Evolutionary conservation across 305 asterid species (phyloP).

Genomic region (Solanum hybrid): DNA sequence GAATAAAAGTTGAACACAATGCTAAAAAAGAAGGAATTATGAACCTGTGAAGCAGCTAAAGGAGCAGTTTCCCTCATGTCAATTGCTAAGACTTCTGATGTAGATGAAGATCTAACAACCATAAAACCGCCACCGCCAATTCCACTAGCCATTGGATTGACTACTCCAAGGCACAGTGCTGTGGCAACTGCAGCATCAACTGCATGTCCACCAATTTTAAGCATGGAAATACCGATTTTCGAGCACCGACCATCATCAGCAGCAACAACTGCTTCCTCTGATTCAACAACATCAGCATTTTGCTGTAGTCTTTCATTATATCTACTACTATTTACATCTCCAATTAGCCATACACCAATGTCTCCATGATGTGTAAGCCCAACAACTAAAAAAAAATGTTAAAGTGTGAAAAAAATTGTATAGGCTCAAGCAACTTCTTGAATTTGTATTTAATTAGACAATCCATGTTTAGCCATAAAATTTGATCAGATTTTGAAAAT

Average conservation of each 20-base stretch:
- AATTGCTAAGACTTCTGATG: constrained; percentile 38
- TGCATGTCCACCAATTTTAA: constrained; percentile 75
- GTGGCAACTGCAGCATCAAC: constrained; percentile 89
- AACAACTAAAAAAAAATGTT: constrained; percentile 10
- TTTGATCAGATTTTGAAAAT: neutral
- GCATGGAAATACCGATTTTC: constrained; percentile 51
- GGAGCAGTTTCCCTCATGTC: constrained; percentile 97
- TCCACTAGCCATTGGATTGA: constrained; percentile 64
- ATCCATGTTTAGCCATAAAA: neutral
- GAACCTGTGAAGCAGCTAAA: constrained; percentile 70
- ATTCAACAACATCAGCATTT: constrained; percentile 37
- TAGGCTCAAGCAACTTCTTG: neutral
- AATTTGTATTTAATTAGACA: neutral
- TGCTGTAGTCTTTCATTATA: neutral
- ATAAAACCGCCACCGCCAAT: constrained; percentile 90
- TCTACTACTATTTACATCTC: constrained; percentile 7
- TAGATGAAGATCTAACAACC: constrained; percentile 59
- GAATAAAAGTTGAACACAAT: neutral
- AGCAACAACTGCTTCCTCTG: constrained; percentile 70
- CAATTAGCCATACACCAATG: constrained; percentile 15
- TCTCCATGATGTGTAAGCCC: constrained; percentile 28
- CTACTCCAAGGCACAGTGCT: constrained; percentile 81
- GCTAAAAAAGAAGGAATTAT: neutral
- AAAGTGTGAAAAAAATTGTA: neutral
- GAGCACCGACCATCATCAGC: constrained; percentile 95